phyloP scores from a whole-genome alignment of 352 stramenopile species.

The Phytopythium boreale region DNA sequence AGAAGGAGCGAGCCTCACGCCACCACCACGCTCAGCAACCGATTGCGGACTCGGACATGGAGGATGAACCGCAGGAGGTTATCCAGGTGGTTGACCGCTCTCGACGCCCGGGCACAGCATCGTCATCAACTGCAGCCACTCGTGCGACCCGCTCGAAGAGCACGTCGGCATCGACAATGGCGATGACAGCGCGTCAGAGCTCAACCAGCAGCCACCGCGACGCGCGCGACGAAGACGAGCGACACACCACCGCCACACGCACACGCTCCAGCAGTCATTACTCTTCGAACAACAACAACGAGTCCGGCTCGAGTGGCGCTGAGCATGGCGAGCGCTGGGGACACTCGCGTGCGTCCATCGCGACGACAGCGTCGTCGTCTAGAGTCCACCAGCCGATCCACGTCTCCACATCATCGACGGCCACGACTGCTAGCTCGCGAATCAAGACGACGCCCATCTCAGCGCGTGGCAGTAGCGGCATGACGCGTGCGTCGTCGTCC shows the following conservation, averaged over 20 bases:
- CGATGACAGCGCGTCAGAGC: slow-evolving; percentile 16
- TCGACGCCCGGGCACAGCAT: slow-evolving; percentile 13
- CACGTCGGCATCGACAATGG: slow-evolving; percentile 6
- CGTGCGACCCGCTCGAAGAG: slow-evolving; percentile 50
- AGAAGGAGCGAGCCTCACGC: slow-evolving; percentile 1
- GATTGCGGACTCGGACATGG: slow-evolving; percentile 24
- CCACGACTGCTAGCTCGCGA: slow-evolving; percentile 11
- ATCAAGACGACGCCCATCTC: slow-evolving; percentile 23
- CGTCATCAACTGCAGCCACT: slow-evolving; percentile 10
- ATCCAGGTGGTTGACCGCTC: slow-evolving; percentile 41
- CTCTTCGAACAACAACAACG: slow-evolving; percentile 38
- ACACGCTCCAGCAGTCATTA: slow-evolving; percentile 23
- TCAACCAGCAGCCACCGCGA: slow-evolving; percentile 13
- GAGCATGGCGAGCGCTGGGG: slow-evolving; percentile 47
- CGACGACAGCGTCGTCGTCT: slow-evolving; percentile 25
- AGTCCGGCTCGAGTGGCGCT: slow-evolving; percentile 9
- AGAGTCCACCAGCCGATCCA: slow-evolving; percentile 30
- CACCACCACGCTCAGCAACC: slow-evolving; percentile 5
- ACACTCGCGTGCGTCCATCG: slow-evolving; percentile 27
- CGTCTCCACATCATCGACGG: slow-evolving; percentile 34
- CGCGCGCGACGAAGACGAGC: slow-evolving; percentile 29
- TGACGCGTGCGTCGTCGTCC: slow-evolving; percentile 5
- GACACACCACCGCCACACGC: slow-evolving; percentile 16
- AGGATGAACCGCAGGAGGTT: slow-evolving; percentile 39
- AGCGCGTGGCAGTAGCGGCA: slow-evolving; percentile 12